Conservation (phyloP, 148 eudicot genomes). For the Amaranthus palmeri region DNA sequence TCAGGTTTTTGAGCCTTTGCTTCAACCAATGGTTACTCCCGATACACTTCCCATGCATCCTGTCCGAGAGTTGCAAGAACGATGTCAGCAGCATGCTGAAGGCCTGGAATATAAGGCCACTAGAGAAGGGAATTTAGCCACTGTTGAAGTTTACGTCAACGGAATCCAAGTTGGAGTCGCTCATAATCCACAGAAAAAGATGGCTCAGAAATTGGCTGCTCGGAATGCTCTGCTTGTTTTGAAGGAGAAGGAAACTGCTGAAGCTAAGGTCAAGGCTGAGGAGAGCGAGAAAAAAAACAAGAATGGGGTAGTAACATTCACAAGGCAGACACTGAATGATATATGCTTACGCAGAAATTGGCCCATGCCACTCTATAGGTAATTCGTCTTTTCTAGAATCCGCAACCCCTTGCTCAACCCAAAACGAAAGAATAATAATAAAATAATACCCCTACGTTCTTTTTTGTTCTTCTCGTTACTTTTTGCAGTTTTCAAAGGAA, state of each 20-base stretch:
- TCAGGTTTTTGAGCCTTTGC: slow-evolving; percentile 87
- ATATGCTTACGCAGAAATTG: slow-evolving; percentile 93
- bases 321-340: slow-evolving; percentile 93
- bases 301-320: slow-evolving; percentile 64
- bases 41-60: slow-evolving; percentile 99
- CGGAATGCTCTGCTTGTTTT: slow-evolving; percentile 76
- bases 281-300: slow-evolving; percentile 62
- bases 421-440: too few relatives aligned
- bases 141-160: slow-evolving; percentile 84
- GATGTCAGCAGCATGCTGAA: slow-evolving; percentile 99
- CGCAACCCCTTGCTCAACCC: not conserved
- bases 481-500: too few relatives aligned
- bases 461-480: too few relatives aligned
- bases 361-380: slow-evolving; percentile 98
- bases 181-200: slow-evolving; percentile 91
- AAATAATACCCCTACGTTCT: too few relatives aligned
- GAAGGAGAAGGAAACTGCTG: slow-evolving; percentile 72
- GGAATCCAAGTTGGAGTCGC: slow-evolving; percentile 89
- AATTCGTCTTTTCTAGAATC: slow-evolving; percentile 10
- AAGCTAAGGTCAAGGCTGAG: slow-evolving; percentile 45
- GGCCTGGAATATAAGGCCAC: slow-evolving; percentile 90
- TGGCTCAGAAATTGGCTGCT: slow-evolving; percentile 98
- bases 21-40: slow-evolving; percentile 97
- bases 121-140: slow-evolving; percentile 82
- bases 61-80: slow-evolving; percentile 92